Evolutionary conservation across 352 stramenopile genomes (phyloP), one percentile per base, ranked within the genome.

Genomic region (Phytopythium sindhum): DNA sequence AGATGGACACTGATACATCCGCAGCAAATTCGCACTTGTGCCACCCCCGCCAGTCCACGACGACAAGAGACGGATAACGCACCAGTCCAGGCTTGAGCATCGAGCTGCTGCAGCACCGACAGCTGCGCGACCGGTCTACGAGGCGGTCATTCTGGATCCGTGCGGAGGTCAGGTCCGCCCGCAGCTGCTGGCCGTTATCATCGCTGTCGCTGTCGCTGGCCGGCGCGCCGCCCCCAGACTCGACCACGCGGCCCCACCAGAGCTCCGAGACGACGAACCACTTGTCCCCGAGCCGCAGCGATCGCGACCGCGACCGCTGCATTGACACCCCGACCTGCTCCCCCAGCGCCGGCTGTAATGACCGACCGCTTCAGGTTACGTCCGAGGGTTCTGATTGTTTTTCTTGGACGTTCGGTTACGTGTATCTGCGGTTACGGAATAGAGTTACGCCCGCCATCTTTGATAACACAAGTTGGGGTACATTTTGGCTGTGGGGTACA

Each of bases 261-360:
- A 57, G 53, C 37, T 57, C 58, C 14, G 74, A 73, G 29, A 91
- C 77, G 42, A 89, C 54, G 69, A 80, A 91, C 82, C 82, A 91
- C 29, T 61, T 39, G 57, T 86, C 77, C 54, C 82, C 80, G 15
- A 80, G 66, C 15, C 61, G 67, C 58, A 88, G 68, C 28, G 57
- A 15, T 10, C 23, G 44, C 44, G 44, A 15, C n/a, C 23, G 44
- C 44, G 44, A 17, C 7, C 42, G 42, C 17, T 48, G 42, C 44
- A 31, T 51, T 29, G 44, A 24, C 21, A 23, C 7, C 33, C 33
- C 33, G 33, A 39, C 33, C 33, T 15, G 33, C 33, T 39, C 33
- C 33, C 14, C 33, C 31, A 6, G 33, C 10, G 10, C 33, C 10
- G 33, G 33, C 14, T 10, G 33, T 10, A 39, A 39, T 39, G 33